Base-by-base conservation (phyloP, 2,329 filamentous ascomycete genomes). In the Didymella sp. region DNA sequence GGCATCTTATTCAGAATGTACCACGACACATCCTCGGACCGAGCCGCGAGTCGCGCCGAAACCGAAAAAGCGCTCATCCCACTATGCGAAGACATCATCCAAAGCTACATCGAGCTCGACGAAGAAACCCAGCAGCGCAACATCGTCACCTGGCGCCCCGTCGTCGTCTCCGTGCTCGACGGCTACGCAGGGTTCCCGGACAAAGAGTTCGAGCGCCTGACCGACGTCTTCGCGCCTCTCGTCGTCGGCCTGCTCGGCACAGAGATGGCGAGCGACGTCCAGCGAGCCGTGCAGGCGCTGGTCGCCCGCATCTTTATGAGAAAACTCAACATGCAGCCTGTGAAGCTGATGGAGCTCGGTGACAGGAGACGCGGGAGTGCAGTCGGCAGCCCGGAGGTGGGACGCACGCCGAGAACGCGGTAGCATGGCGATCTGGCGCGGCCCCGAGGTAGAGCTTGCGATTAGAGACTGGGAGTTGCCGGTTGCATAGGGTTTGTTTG, bases 1-100 rank as follows among this genome's bases (percentile, higher is more conserved):
- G 90, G 90, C 60, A 99, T 99, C 64, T 81, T 99, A 25, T 92
- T 99, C 78, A 85, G 95, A 46, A 99, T 99, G 95, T 99, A 96
- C 77, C 90, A 91, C 44, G 95, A 99, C 71, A 89, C 90, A 59
- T 86, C 89, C 33, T 88, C 90, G 7, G 93, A 97, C 77, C 86
- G 95, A 48, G 87, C 89, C 55, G 88, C 89, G 58, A 92, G 86
- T 67, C 86, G 93, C 38, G 82, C 84, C 2, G 91, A 96, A 63
- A 96, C 96, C 0, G 95, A 99, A 78, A 88, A 88, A 37, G 96
- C 95, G 1, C 83, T 99, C 24, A 91, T 99, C 24, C 96, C 96
- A 56, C 85, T 99, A 4, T 99, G 95, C 80, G 91, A 90, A 70
- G 95, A 99, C 75, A 96, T 99, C 61, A 89, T 99, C 59, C 85